Base-by-base conservation (phyloP, 495 filamentous ascomycete species). In the Jackrogersella multiformis region DNA sequence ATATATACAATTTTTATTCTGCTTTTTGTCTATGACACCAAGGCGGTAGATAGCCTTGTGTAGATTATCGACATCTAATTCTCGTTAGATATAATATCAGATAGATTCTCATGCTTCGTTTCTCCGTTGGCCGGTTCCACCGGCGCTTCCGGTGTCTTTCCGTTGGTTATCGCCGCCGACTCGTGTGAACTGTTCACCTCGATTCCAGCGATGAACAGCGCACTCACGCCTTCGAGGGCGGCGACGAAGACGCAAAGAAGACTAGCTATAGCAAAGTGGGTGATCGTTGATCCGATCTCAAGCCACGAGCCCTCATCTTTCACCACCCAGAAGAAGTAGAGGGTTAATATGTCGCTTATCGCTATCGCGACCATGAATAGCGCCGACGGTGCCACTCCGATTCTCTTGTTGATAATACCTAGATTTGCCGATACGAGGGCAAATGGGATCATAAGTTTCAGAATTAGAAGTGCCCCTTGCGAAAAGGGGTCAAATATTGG, bases 321-420 rank as follows among this genome's bases (percentile, higher is more conserved):
- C 5, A 99, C 96, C 74, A 97, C 89, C 85, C 90, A 99, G 77
- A 99, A 99, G 83, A 99, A 99, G 76, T 95, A 93, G 56, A 99
- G 82, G 4, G 96, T 98, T 71, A 98, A 82, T 44, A 97, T 87
- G 76, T 99, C 96, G 51, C 91, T 91, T 46, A 96, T 86, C 13
- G 92, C 89, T 88, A 97, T 97, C 41, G 96, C 92, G 1, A 96
- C 77, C 92, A 97, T 97, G 80, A 97, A 97, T 20, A 99, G 81
- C 15, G 92, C 92, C 20, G 90, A 91, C 7, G 88, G 88, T 4
- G 92, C 90, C 0, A 98, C 89, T 34, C 92, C 90, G 2, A 98
- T 80, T 4, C 89, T 79, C 53, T 87, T 87, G 77, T 97, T 98
- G n/a, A 99, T 85, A 38, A 98, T 92, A 1, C 93, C 96, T 16